Base-by-base conservation (phyloP, 2,329 filamentous ascomycete genomes). In the Aspergillus niger region DNA sequence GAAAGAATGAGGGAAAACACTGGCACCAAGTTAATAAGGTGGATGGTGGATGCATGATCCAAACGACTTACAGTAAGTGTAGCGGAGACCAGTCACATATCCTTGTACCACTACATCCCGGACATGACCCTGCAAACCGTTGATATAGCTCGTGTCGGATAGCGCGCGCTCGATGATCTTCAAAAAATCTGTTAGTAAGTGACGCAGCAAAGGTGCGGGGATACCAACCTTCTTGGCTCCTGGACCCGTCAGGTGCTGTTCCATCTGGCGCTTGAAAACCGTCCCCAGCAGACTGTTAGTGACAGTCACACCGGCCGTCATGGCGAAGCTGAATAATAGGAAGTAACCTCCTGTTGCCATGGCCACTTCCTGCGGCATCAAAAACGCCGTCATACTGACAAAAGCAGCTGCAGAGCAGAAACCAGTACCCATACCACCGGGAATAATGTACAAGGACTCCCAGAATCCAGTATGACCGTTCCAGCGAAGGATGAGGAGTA, bases 371-470 rank as follows among this genome's bases (percentile, higher is more conserved):
- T 72, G 66, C 5, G 76, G 74, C 2, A 78, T 71, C 1, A 85
- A 72, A 13, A 78, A 76, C 3, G 81, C 76, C 0, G 81, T 80
- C 60, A 86, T 74, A 2, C 76, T 77, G 8, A 86, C 77, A 62
- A 86, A 85, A 0, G 78, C 72, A 0, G 82, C 76, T 0, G 79
- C 78, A 1, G 74, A 70, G 0, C 79, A 74, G 36, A 83, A 76
- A 0, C 83, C 83, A 0, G 79, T 79, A 0, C 82, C 83, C 55
- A 86, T 77, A 0, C 84, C 83, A 1, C 84, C 73, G 0, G 86
- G 86, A 5, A 87, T 74, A 24, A 89, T 86, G 60, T 87, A 86
- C 0, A 89, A 68, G 0, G 84, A 85, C 63, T 87, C 84, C 61
- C 75, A 74, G 65, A 81, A 79, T 7, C 80, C 81, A 0, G 85